Conservation (phyloP, 2,329 filamentous ascomycete genomes). For the Ilyonectria sp. region DNA sequence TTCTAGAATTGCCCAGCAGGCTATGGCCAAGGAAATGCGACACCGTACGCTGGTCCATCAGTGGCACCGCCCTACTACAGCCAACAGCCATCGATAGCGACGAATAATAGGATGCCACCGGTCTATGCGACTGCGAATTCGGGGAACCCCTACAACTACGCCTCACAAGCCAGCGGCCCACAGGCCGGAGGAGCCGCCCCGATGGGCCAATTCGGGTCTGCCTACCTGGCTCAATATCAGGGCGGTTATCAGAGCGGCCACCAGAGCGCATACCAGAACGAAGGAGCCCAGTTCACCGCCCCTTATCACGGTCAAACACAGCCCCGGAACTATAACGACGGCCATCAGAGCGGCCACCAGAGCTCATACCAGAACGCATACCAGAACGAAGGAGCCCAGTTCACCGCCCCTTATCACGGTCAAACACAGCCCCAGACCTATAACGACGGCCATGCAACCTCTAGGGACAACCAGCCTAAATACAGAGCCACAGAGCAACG, state of each 20-base stretch:
- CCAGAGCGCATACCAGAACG: conserved; percentile 21
- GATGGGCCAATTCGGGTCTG: conserved; percentile 15
- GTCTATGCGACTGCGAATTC: conserved; percentile 23
- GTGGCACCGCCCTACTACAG: conserved; percentile 23
- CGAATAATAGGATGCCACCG: conserved; percentile 9
- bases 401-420: conserved; percentile 36
- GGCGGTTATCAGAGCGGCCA: conserved; percentile 23
- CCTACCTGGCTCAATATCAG: conserved; percentile 27
- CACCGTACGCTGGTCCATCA: conserved; percentile 26
- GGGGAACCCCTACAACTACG: conserved; percentile 30
- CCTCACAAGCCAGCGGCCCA: conserved; percentile 2
- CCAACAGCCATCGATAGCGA: conserved; percentile 17
- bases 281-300: conserved; percentile 32
- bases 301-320: conserved; percentile 35
- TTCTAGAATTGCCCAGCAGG: conserved; percentile 35
- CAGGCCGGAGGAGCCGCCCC: background rate
- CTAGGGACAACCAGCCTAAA: conserved; percentile 17
- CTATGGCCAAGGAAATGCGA: conserved; percentile 25
- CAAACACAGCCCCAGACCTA: conserved; percentile 22
- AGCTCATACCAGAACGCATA: conserved; percentile 4
- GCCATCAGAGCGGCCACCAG: conserved; percentile 16
- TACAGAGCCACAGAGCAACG: conserved; percentile 35
- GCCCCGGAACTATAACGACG: conserved; percentile 10
- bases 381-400: conserved; percentile 33
- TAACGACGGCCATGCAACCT: conserved; percentile 13